phyloP scores from a whole-genome alignment of 495 filamentous ascomycete genomes.

The Aspergillus incahuasiensis region DNA sequence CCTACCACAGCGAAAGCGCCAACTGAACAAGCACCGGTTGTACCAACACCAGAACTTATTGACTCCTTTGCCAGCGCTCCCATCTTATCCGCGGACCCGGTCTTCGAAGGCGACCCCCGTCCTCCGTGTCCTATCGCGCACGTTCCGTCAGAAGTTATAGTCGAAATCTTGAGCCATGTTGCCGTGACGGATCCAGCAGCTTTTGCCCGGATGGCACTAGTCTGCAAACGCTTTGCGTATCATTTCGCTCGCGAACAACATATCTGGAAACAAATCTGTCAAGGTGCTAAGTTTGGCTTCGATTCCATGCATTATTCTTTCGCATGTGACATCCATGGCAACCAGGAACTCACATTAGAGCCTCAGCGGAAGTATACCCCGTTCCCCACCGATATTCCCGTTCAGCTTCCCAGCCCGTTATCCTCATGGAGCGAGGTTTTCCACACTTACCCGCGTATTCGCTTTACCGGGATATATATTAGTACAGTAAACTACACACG shows the following conservation, averaged over 20 bases:
- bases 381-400: conserved; percentile 29
- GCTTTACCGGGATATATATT: conserved; percentile 94
- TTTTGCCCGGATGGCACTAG: conserved; percentile 71
- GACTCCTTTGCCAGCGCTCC: conserved; percentile 61
- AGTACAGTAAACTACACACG: conserved; percentile 92
- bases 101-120: conserved; percentile 59
- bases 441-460: conserved; percentile 74
- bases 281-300: conserved; percentile 69
- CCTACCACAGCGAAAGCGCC: conserved; percentile 45
- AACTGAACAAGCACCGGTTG: conserved; percentile 27
- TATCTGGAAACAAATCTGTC: conserved; percentile 81
- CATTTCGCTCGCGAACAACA: conserved; percentile 77
- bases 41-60: conserved; percentile 67
- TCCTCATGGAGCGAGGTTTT: conserved; percentile 61
- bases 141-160: conserved; percentile 78
- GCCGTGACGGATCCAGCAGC: conserved; percentile 74
- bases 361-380: conserved; percentile 33
- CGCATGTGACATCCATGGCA: conserved; percentile 57
- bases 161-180: conserved; percentile 64
- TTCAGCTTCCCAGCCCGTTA: conserved; percentile 36
- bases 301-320: conserved; percentile 80
- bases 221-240: conserved; percentile 84
- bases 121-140: conserved; percentile 73
- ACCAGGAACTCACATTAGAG: conserved; percentile 43
- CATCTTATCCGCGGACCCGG: conserved; percentile 55